Evolutionary conservation across 257 asterid species (phyloP).

Genomic region (Gynochthodes officinalis): DNA sequence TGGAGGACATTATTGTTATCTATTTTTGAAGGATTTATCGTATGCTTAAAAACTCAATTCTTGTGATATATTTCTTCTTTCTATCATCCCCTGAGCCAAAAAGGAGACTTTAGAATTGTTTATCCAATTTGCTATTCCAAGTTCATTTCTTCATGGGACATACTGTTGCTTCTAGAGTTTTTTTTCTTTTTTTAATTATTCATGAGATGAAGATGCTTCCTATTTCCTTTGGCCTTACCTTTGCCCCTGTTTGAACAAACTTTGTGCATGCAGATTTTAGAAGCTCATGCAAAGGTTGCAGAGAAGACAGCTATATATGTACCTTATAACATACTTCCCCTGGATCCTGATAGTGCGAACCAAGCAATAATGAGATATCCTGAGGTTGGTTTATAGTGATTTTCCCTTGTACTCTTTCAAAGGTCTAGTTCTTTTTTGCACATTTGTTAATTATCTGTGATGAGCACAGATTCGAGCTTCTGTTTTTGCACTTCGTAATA

Average conservation of each 20-base stretch:
- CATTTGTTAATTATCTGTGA: conserved; percentile 12
- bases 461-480: conserved; percentile 80
- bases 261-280: conserved; percentile 61
- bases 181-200: neutral
- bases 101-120: neutral
- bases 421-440: neutral
- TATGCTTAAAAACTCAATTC: neutral
- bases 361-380: conserved; percentile 95
- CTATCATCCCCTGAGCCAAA: neutral
- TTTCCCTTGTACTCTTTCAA: neutral
- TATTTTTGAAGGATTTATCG: neutral
- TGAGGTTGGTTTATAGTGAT: conserved; percentile 51
- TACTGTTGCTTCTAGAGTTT: neutral
- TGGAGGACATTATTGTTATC: neutral
- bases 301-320: conserved; percentile 86
- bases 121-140: neutral
- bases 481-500: conserved; percentile 87
- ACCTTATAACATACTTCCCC: conserved; percentile 93
- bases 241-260: conserved; percentile 2
- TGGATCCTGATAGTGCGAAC: conserved; percentile 82
- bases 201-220: conserved; percentile 5
- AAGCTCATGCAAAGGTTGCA: conserved; percentile 69
- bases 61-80: neutral
- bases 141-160: neutral
- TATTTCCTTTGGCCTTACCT: conserved; percentile 7